A percentile compares a stretch with the other conserved stretches of the same genome.
phyloP scores from a whole-genome alignment of 2,329 filamentous ascomycete genomes.

The Phialophora macrospora region DNA sequence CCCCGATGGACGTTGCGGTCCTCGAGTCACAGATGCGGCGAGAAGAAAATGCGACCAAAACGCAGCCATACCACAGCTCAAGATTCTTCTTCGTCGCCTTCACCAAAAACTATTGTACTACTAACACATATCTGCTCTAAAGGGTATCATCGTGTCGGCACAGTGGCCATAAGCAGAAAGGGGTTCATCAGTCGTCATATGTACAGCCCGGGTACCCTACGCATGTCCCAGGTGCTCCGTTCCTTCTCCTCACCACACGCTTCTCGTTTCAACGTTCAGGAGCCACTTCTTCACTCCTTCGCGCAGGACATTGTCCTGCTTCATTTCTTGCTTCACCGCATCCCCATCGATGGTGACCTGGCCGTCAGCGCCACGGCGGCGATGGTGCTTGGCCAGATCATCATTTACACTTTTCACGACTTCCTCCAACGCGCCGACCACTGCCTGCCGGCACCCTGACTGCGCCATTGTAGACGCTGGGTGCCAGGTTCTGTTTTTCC shows the following conservation, averaged over 20 bases:
- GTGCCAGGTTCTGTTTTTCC: constrained; percentile 19
- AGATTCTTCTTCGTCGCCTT: neutral
- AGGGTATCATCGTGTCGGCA: constrained; percentile 34
- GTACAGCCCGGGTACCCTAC: constrained; percentile 16
- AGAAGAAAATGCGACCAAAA: neutral
- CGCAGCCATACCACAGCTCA: neutral
- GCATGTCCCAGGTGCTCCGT: neutral
- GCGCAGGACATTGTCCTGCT: constrained; percentile 57
- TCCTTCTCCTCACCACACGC: constrained; percentile 27
- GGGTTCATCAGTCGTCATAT: constrained; percentile 33
- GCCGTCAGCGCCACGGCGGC: constrained; percentile 41
- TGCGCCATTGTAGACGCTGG: constrained; percentile 21
- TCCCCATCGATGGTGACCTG: constrained; percentile 40
- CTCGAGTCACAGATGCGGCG: neutral
- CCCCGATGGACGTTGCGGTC: neutral
- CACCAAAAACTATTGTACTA: constrained; percentile 19
- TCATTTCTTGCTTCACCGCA: constrained; percentile 38
- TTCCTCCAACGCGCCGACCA: constrained; percentile 62
- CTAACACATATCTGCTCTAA: constrained; percentile 31
- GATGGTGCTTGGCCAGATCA: constrained; percentile 51
- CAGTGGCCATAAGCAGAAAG: constrained; percentile 3
- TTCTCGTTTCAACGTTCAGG: constrained; percentile 50
- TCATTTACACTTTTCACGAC: constrained; percentile 61
- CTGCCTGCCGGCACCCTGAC: constrained; percentile 58
- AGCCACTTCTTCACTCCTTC: constrained; percentile 64